Base-by-base conservation (phyloP, 176 grass and related monocot species). In the Zoysia pacifica region DNA sequence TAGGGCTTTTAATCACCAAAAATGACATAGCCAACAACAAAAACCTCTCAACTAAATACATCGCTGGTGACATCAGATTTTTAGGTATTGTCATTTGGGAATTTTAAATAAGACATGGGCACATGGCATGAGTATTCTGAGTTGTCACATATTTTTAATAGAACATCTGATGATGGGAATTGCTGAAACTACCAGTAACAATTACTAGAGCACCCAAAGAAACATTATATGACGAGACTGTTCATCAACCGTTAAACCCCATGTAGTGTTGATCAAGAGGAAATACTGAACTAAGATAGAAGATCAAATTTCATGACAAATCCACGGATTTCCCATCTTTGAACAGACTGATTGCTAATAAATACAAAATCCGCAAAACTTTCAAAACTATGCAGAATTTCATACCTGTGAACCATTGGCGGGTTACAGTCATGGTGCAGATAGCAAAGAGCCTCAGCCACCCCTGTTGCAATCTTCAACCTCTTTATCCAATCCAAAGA, bases 401-500 rank as follows among this genome's bases (percentile, higher is more conserved):
- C 42, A 63, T 98, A 98, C 96, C 91, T 98, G 87, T 98, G 92
- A 74, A 98, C 96, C 76, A 98, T 92, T 11, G 92, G 92, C 68
- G 96, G 92, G 50, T 70, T 81, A 89, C 92, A 98, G 52, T 94
- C 92, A 62, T 99, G 90, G 62, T 99, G 92, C 72, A 99, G 84
- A 79, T 99, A 99, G 60, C 93, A 90, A 66, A 99, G 84, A 43
- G 97, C 90, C 82, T 99, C 97, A 19, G 92, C 97, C 8, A 93
- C 88, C 48, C 97, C 97, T 58, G 86, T 99, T 42, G 97, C 97
- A 81, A 99, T 96, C 87, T 99, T 99, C 61, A 99, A 72, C 66
- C 97, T 99, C 86, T 99, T 95, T 77, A 99, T 93, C 97, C 97
- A 99, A 87, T 99, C 97, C 77, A 99, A 87, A 58, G 97, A 91